Base-by-base conservation (phyloP, 306 rosid genomes). In the Potentilla sterilis region DNA sequence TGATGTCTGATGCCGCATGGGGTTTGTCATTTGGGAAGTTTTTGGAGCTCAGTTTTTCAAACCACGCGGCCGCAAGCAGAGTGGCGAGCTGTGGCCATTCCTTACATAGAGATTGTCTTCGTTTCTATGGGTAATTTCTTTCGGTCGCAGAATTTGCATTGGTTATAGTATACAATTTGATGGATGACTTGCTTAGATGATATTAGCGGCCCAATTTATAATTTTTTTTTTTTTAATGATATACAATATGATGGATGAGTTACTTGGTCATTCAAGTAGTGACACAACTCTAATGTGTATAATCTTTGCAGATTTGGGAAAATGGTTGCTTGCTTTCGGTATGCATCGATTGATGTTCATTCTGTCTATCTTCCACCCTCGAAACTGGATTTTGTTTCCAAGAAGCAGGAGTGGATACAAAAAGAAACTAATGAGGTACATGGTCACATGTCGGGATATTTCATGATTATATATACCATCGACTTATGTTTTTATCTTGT, bases 1-100 rank as follows among this genome's bases (percentile, higher is more conserved):
- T 96, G 71, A 96, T 96, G 99, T 92, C 99, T 70, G 97, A 96
- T 86, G 99, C 99, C 75, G 99, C 99, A 38, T 96, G 99, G 99
- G 99, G 98, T 79, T 87, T 96, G 79, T 96, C 99, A 24, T 92
- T 96, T 72, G 99, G 99, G 71, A 96, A 96, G 81, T 96, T 96
- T 89, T 88, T 96, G 96, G 99, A 96, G 91, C 97, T 96, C 76
- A 96, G 99, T 79, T 96, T 96, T 85, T 96, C 99, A 69, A 96
- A 92, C 88, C 97, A 96, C 63, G 98, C 99, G 6, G 97, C 99
- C 72, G 98, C 99, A 69, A 92, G 98, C 89, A 88, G 99, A 83
- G 96, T 92, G 75, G 99, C 99, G 37, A 91, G 96, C 87, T 95
- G 99, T 83, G 99, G 98, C 82, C 99, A 95, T 87, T 95, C 97